Evolutionary conservation across 306 rosid genomes (phyloP), one percentile per base, ranked within the genome.

Genomic region (Prosopis cineraria): DNA sequence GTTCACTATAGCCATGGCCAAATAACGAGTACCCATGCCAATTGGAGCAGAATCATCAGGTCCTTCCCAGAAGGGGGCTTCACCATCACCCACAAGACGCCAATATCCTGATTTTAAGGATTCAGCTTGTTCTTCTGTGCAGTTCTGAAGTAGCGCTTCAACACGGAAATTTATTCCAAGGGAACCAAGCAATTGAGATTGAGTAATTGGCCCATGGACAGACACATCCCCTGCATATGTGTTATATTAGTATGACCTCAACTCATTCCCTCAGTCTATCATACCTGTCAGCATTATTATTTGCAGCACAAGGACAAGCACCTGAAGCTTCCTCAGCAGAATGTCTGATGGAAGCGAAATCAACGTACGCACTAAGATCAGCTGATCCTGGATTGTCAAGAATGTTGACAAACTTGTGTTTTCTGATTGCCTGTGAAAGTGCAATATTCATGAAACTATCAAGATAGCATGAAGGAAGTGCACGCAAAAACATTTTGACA

Each of bases 61-160:
- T 30, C 99, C 98, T 79, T 95, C 98, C 99, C 99, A 95, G 74
- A 91, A 93, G 29, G 97, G 94, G 6, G 99, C 94, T 83, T 91
- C 93, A 11, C 98, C 99, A 22, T 93, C 99, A 31, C 99, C 99
- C 3, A 91, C 96, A 41, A 95, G 91, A 11, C 90, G 96, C 97
- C 98, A 95, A 50, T 93, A 95, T 73, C 98, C 99, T 19, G 85
- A 89, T 79, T 91, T 90, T 68, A 93, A 75, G 52, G 91, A 81
- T 59, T 89, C 98, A 1, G 89, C 96, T 67, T 93, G 99, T 65
- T 91, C 98, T 10, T 89, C 94, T 7, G 93, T 93, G 83, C 98
- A 93, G 78, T 91, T 93, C 60, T 88, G 89, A 68, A 93, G 88
- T 30, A 95, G 89, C n/a, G 97, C 82, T 80, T 93, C 98, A 4